Base-by-base conservation (phyloP, 495 filamentous ascomycete genomes). In the Aspergillus asperescens region DNA sequence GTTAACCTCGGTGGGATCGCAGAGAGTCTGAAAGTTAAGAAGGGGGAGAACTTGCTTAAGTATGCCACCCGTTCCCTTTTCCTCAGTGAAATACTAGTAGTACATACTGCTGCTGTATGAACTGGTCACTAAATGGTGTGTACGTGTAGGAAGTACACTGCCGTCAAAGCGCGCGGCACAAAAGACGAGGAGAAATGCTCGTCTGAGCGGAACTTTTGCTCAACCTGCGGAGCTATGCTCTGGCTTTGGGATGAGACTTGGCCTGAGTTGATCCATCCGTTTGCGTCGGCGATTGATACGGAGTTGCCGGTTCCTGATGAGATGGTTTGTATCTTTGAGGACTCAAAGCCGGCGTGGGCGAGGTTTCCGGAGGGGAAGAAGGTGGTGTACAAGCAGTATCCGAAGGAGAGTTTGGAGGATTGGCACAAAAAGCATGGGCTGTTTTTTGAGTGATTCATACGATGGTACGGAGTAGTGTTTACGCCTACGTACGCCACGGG, bases 251-350 rank as follows among this genome's bases (percentile, higher is more conserved):
- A 76, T 54, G 56, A 66, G 24, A 64, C 72, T 20, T 81, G 74
- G 77, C 77, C 77, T 6, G 77, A 81, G 52, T 45, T 81, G 44
- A 78, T 80, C 51, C 78, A 80, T 57, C 79, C 78, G 0, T 81
- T 81, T 64, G 74, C 77, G 1, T 73, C 77, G 16, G 79, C 77
- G 37, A 80, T 81, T 50, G 78, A 81, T 61, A 77, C 77, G 4
- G 69, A 75, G 23, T 42, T 81, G 53, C 76, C 75, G 1, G 66
- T 60, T 13, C 77, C 79, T 1, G 71, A 73, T 27, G 73, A 77
- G 59, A 81, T 80, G 75, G 68, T 78, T 43, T 81, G 78, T 56
- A 62, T 78, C 12, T 71, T 69, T 70, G 66, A 48, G 15, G 54
- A 62, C 25, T 78, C 70, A 23, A 81, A 79, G 59, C 76, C 77